These are phyloP conservation scores for Colletotrichum tamarilloi DNA, from an alignment of 2,329 filamentous ascomycete species.

Conservation along the genomic window DNA sequence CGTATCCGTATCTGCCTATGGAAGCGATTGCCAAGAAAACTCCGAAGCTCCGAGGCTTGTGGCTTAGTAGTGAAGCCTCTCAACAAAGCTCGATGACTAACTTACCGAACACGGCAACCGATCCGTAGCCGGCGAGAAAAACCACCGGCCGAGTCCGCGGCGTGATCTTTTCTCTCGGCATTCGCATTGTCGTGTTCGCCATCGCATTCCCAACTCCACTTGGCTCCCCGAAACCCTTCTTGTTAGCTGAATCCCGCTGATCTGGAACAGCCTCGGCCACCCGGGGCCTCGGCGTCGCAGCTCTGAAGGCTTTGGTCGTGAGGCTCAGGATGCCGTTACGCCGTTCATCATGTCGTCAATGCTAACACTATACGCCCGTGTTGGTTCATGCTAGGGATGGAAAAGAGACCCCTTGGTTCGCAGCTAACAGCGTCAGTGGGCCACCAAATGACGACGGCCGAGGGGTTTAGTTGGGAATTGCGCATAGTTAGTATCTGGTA, in stretches of 20 bases:
- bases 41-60: neutral
- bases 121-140: neutral
- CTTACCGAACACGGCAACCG: neutral
- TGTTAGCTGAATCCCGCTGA: neutral
- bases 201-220: no score
- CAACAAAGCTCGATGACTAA: neutral
- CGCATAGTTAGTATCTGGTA: neutral
- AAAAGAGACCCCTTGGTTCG: neutral
- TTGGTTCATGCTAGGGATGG: neutral
- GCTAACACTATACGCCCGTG: neutral
- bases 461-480: neutral
- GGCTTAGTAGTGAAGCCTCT: neutral
- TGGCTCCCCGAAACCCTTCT: neutral
- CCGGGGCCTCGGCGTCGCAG: neutral
- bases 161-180: neutral
- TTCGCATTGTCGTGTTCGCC: neutral
- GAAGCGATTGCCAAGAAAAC: neutral
- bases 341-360: neutral
- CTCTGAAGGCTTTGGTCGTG: neutral
- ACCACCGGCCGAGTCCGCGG: neutral
- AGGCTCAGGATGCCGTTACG: neutral
- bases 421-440: neutral
- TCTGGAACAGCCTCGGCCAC: neutral
- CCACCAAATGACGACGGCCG: neutral
- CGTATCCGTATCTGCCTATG: neutral